Evolutionary conservation across 305 asterid species (phyloP), one percentile per base, ranked within the genome.

Genomic region (Fraxinus latifolia): DNA sequence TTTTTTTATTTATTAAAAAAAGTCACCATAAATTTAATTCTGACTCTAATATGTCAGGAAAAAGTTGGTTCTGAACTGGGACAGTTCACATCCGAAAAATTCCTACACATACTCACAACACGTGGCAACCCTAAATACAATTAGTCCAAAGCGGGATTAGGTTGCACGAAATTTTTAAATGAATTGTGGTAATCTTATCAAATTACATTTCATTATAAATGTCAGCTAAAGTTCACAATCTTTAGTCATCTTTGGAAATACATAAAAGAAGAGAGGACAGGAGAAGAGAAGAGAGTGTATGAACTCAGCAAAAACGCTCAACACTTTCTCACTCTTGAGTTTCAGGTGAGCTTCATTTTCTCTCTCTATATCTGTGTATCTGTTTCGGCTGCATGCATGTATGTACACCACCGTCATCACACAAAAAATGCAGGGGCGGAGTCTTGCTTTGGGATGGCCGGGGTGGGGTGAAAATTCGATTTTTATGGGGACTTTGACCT

Each of bases 241-340:
- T 85, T 81, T 87, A 25, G 89, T 78, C 86, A 58, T 44, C 79
- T 39, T 72, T 36, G 76, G 50, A 71, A 75, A 65, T 50, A 71
- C 60, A 80, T 15, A 78, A 65, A 82, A 60, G 15, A 79, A 76
- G 71, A 76, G 85, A 84, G 14, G n/a, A 25, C 2, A 60, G 1
- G 32, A 19, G 29, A 60, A 3, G 19, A 21, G 65, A 53, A 9
- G 32, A 23, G 72, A 62, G 33, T 60, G 72, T 62, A 62, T 85
- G 79, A 81, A 83, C 83, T 85, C 86, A 80, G 84, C 89, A 21
- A 81, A 81, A 83, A 37, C 73, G 53, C 39, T 70, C 42, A 29
- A 70, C 81, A 39, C 39, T 68, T 71, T 25, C 73, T 80, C 78
- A 1, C 72, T 80, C 84, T 77, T 50, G 44, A 71, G 74, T 82